Evolutionary conservation across 176 grass and related monocot genomes (phyloP).

Genomic region (barley (Hordeum vulgare)): MorexV3_pseudomolecules_assembly NC_058523.1:512562803-512563302

Average conservation of each 20-base stretch:
- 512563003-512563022: neutral
- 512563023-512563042: neutral
- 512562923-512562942: conserved; percentile 49
- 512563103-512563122: neutral
- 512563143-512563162: neutral
- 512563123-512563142: neutral
- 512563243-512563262: neutral
- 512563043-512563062: neutral
- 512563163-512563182: neutral
- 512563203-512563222: neutral
- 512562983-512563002: conserved; percentile 91
- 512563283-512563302: too few relatives aligned
- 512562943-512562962: conserved; percentile 65
- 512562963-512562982: conserved; percentile 84
- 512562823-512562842: neutral
- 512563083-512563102: neutral
- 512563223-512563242: neutral
- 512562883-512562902: conserved; percentile 81
- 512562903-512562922: conserved; percentile 68
- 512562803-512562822: neutral
- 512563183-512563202: neutral
- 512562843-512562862: neutral
- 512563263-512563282: too few relatives aligned
- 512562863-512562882: conserved; percentile 96
- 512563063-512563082: neutral